These are phyloP conservation scores for Tarenaya hassleriana DNA, from an alignment of 345 rosid genomes.

Conservation along the genomic window DNA sequence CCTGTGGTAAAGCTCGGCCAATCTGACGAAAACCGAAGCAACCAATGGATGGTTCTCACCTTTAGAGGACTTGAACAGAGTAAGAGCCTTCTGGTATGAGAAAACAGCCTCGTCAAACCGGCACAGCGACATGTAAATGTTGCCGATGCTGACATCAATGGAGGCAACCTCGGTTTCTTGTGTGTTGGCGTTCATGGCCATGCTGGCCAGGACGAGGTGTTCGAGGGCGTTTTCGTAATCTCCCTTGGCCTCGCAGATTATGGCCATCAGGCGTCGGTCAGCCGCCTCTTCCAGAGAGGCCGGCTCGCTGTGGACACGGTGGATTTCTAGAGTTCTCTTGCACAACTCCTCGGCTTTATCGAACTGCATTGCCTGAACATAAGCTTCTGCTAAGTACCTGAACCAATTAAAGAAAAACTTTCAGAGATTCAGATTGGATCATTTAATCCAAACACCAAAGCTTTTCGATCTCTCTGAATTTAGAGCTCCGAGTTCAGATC, in stretches of 20 bases:
- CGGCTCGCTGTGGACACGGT: conserved; percentile 92
- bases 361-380: conserved; percentile 98
- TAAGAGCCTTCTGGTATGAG: conserved; percentile 97
- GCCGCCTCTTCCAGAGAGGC: conserved; percentile 97
- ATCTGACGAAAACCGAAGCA: conserved; percentile 86
- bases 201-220: conserved; percentile 96
- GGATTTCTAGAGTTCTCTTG: conserved; percentile 91
- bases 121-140: conserved; percentile 76
- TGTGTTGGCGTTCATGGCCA: conserved; percentile 96
- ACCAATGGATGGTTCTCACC: conserved; percentile 95
- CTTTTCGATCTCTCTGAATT: neutral
- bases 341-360: conserved; percentile 93
- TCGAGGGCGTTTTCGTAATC: conserved; percentile 89
- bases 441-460: neutral
- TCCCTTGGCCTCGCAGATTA: conserved; percentile 88
- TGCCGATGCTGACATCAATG: conserved; percentile 93
- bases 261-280: conserved; percentile 92
- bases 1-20: conserved; percentile 91
- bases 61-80: conserved; percentile 88
- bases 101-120: conserved; percentile 95
- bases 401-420: too few species aligned
- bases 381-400: conserved; percentile 97
- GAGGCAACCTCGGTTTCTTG: conserved; percentile 95
- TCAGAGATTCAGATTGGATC: neutral
- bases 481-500: neutral